A percentile compares a stretch with the other conserved stretches of the same genome.
phyloP scores from a whole-genome alignment of 164 flowering plant species.

The Macadamia integrifolia region DNA sequence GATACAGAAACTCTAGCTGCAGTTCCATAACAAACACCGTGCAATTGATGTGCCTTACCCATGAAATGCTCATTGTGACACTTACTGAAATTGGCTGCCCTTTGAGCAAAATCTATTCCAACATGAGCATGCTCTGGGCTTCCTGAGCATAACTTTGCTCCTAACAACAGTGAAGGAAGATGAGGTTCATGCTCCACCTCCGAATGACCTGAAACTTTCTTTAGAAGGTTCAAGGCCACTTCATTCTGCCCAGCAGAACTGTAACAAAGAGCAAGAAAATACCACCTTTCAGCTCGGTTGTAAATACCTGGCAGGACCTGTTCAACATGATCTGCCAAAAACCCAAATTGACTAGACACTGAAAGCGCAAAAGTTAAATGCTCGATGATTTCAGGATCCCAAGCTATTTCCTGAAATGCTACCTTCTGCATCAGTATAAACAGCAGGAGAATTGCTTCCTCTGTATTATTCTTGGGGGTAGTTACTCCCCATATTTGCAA shows the following conservation, averaged over 20 bases:
- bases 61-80: constrained; percentile 36
- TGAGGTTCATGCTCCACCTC: constrained; percentile 48
- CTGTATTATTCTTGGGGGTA: constrained; percentile 42
- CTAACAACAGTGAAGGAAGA: constrained; percentile 60
- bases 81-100: constrained; percentile 31
- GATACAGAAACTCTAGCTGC: constrained; percentile 57
- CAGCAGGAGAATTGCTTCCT: constrained; percentile 82
- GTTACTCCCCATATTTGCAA: constrained; percentile 37
- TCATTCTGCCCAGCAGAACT: constrained; percentile 69
- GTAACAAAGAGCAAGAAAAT: constrained; percentile 87
- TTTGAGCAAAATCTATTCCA: constrained; percentile 62
- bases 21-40: constrained; percentile 79
- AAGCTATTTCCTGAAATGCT: constrained; percentile 43
- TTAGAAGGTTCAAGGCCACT: constrained; percentile 65
- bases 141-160: constrained; percentile 68
- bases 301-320: constrained; percentile 71
- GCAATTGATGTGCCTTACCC: constrained; percentile 51
- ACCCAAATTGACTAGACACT: constrained; percentile 49
- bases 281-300: constrained; percentile 74
- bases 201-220: constrained; percentile 48
- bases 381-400: constrained; percentile 86
- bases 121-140: constrained; percentile 48
- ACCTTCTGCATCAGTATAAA: constrained; percentile 64
- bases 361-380: constrained; percentile 76
- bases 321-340: constrained; percentile 71